Evolutionary conservation across 768 basidiomycete genomes (phyloP).

Genomic region (Boletus rubropictus): DNA sequence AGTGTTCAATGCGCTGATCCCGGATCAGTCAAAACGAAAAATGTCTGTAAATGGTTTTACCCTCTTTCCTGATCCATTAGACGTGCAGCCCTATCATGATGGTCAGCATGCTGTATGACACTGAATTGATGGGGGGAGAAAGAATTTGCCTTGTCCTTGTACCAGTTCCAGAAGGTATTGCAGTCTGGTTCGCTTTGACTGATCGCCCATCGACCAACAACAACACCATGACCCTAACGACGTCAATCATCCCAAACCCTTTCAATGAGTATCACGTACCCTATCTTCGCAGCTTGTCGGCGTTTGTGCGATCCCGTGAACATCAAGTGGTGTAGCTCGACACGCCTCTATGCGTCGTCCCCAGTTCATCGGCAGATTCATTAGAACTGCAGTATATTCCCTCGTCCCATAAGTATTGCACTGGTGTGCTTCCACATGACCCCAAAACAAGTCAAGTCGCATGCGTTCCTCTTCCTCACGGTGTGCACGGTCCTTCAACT

Average conservation of each 20-base stretch:
- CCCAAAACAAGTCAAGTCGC: slow-evolving; percentile 23
- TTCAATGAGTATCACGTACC: slow-evolving; percentile 6
- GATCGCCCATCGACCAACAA: slow-evolving; percentile 27
- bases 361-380: slow-evolving; percentile 26
- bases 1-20: slow-evolving; percentile 19
- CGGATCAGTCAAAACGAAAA: background rate
- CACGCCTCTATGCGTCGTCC: slow-evolving; percentile 20
- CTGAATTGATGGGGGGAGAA: background rate
- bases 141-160: slow-evolving; percentile 27
- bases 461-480: slow-evolving; percentile 18
- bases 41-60: slow-evolving; percentile 3
- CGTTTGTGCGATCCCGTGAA: slow-evolving; percentile 16
- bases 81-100: slow-evolving; percentile 21
- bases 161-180: slow-evolving; percentile 19
- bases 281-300: slow-evolving; percentile 17
- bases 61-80: slow-evolving; percentile 21
- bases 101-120: background rate
- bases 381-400: slow-evolving; percentile 27
- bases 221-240: slow-evolving; percentile 9
- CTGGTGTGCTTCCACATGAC: slow-evolving; percentile 9
- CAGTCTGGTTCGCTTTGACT: slow-evolving; percentile 26
- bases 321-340: slow-evolving; percentile 17
- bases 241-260: background rate
- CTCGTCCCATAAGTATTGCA: slow-evolving; percentile 27
- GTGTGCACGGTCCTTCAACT: slow-evolving; percentile 15